Evolutionary conservation across 1,284 basidiomycete genomes (phyloP), one percentile per base, ranked within the genome.

Genomic region (Cryptococcus sp.): DNA sequence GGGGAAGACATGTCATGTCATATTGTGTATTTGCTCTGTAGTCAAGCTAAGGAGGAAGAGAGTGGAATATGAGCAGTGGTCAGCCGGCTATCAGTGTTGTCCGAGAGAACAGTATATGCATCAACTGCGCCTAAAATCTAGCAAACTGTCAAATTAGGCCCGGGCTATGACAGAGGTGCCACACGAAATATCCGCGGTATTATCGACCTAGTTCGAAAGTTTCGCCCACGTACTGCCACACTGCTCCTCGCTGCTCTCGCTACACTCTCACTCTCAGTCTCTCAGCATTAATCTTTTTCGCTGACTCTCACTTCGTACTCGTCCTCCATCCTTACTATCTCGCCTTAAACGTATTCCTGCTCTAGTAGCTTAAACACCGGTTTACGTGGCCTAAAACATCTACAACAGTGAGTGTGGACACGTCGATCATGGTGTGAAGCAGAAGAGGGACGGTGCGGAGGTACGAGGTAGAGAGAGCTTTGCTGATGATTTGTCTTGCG

Each of bases 281-380:
- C 19, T 39, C 29, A 34, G 17, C 6, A 26, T 44, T 43, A 51
- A 41, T 26, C 49, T 56, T 38, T 38, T 43, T 26, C 34, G 34
- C 37, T 20, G 23, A 10, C 40, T 53, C 19, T 39, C 25, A n/a
- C 20, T 50, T 46, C 13, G 8, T 13, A 4, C 29, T 34, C 29
- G n/a, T 34, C 13, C 29, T 34, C 13, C 29, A 34, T 34, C 29
- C 29, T 34, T 13, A 34, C 29, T 34, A 34, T 13, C 29, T 10
- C 8, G 29, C 29, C 29, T 34, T 34, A 34, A 34, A 34, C 29
- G 29, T 50, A 73, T 72, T 71, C 76, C 76, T 68, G 76, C 74
- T 71, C 59, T 50, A 61, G 46, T 61, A 71, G 74, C 75, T 78
- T 77, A 78, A 78, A 62, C 39, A 71, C 72, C 63, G 75, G 75